Evolutionary conservation across 139 green algal species (phyloP), one percentile per base, ranked within the genome.

Genomic region (Micractinium conductrix): DNA sequence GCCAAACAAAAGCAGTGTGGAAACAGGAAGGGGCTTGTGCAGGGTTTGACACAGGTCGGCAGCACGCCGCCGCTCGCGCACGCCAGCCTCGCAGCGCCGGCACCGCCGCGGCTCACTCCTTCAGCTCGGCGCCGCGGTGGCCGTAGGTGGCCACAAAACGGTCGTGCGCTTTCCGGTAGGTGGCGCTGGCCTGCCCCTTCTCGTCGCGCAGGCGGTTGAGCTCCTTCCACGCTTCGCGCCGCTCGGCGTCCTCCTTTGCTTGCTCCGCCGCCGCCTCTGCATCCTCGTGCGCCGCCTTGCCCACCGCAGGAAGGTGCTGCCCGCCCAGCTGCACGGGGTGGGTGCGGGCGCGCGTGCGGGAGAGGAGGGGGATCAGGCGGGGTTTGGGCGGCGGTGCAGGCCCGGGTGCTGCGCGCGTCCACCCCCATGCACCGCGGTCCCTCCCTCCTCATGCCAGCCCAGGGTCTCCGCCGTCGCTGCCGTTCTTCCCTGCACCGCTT

Each of bases 131-230:
- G 71, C 71, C 71, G 43, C 71, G 71, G 71, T 60, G 71, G 43
- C 71, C 71, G 30, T 30, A 78, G 42, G 71, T 78, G 42, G 71
- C 44, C 24, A 78, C 71, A 10, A 62, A 78, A 4, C 71, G 71
- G 26, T 78, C 71, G 71, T 78, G 43, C 6, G 71, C 71, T 1
- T 5, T 7, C 26, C 9, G 22, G 43, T 60, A 78, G 16, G 28
- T 10, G 1, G 42, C 71, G 33, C 30, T 35, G 2, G 4, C 71
- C 42, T 42, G 37, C 9, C 42, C 43, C 9, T 8, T 28, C 42
- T 40, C 40, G 16, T 78, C 71, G 9, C 71, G 42, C 43, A 78
- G 30, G 30, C 71, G 42, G 43, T 78, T 78, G 43, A 78, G 71
- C 43, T 78, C 43, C 71, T 1, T 10, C 71, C 71, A 78, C 7